Evolutionary conservation across 192 early-diverging fungal genomes (phyloP), one percentile per base, ranked within the genome.

Genomic region (Chytriomyces sp.): DNA sequence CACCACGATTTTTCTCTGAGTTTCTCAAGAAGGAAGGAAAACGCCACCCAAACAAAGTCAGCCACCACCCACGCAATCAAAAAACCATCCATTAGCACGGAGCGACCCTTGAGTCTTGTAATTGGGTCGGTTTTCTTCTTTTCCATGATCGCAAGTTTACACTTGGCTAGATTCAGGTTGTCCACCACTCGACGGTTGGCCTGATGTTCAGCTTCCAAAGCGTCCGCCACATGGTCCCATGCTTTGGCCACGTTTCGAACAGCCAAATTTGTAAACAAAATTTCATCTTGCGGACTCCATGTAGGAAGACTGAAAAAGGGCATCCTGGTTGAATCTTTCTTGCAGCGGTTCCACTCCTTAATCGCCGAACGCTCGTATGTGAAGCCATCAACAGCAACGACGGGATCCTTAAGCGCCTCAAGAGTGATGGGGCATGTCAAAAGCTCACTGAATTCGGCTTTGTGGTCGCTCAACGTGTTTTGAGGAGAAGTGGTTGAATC

Each of bases 311-410:
- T 7, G 1, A n/a, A 56, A 14, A 56, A 8, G 26, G 54, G 54
- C 25, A 25, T 14, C 28, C 54, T 14, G 8, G 54, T 56, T 8
- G 12, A 26, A 26, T 14, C 17, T 25, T 7, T 14, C 17, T 14
- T 22, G 7, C 28, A 25, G 12, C n/a, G 8, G 54, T 25, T 25
- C 58, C 58, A 60, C 37, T 60, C 58, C 14, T 5, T 60, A 36
- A 60, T 60, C 5, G 32, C 5, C 14, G 25, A 26, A 7, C 33
- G 58, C 31, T 60, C 58, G 33, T 60, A 60, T 8, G 58, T 33
- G 33, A 60, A 8, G 22, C 58, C 58, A 33, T 60, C 58, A 36
- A 36, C 22, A 8, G 58, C 58, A 36, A 60, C 58, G 33, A 60
- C 58, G 58, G 58, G 58, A 30, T 60, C 58, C 7, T 33, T 25